Evolutionary conservation across 1,284 basidiomycete genomes (phyloP), one percentile per base, ranked within the genome.

Genomic region (Peniophora sp.): DNA sequence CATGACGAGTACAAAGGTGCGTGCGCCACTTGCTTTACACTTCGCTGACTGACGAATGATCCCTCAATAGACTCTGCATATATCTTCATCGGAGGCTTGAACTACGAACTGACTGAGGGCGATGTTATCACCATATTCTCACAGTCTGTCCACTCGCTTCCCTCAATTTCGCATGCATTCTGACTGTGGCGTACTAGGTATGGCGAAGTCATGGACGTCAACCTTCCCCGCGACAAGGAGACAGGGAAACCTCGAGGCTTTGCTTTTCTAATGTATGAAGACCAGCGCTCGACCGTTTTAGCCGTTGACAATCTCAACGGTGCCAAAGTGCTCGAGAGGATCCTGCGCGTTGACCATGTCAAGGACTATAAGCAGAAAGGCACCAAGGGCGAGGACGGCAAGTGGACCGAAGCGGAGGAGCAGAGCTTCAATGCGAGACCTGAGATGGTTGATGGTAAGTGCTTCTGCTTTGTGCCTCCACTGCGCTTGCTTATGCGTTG

Each of bases 291-390:
- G 52, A 99, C 97, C 2, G 71, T 98, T 49, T 77, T 99, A 36
- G 97, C 97, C 3, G 96, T 99, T 56, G 97, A 99, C 72, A 99
- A 99, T 70, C 79, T 99, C 67, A 98, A 97, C 63, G 97, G 97
- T 32, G 89, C 93, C 39, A 82, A 85, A 57, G 87, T 99, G 39
- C 71, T 97, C 24, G 92, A 89, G 5, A 77, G 85, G 59, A 96
- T 85, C 2, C 68, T 97, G 45, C 82, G 93, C 22, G 94, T 97
- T 45, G 97, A 99, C 62, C 97, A 99, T 65, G 93, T 96, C 54
- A 86, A 85, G 63, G 81, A 92, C 59, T 99, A 98, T 70, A 93
- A 91, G 63, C 94, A 97, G 62, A 81, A 86, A 9, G 89, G 84
- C 62, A 65, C 71, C 50, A 89, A 89, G 62, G 84, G 83, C 50